Percentiles rank a stretch among this genome's conserved stretches.
Conservation (phyloP, 176 grass and related monocot species). For the Bonia amplexicaulis region DNA sequence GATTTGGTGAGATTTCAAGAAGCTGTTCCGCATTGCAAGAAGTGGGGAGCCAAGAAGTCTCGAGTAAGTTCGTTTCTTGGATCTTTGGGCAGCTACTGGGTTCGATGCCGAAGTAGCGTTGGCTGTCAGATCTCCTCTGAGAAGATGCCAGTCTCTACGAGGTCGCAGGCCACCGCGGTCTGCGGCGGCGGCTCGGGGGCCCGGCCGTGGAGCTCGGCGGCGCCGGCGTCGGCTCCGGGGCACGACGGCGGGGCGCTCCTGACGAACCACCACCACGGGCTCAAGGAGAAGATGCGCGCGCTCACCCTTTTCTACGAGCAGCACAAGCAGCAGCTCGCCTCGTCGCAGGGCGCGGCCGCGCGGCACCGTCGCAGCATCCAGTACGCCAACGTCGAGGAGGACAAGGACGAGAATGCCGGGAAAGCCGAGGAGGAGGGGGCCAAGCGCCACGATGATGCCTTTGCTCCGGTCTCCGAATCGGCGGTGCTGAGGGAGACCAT, state of each 20-base stretch:
- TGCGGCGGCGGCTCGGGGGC: constrained; percentile 19
- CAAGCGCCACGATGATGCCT: background rate
- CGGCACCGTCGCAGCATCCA: constrained; percentile 25
- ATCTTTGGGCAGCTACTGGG: background rate
- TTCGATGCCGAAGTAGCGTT: constrained; percentile 32
- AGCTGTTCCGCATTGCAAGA: background rate
- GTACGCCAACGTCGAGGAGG: constrained; percentile 10
- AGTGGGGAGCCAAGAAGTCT: no score
- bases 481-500: constrained; percentile 48
- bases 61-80: background rate
- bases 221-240: constrained; percentile 1
- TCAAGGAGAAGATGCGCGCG: constrained; percentile 71
- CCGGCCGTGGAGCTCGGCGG: constrained; percentile 5
- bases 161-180: constrained; percentile 36
- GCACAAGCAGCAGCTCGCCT: constrained; percentile 54
- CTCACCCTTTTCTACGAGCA: constrained; percentile 77
- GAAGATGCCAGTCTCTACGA: constrained; percentile 77
- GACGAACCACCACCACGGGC: constrained; percentile 57
- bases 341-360: constrained; percentile 22
- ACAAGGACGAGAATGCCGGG: constrained; percentile 25
- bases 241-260: background rate
- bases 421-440: background rate
- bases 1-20: background rate
- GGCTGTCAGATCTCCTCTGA: constrained; percentile 14
- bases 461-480: background rate